Percentiles rank a stretch among this genome's conserved stretches.
phyloP scores from a whole-genome alignment of 768 basidiomycete genomes.

The Cubamyces lactineus region DNA sequence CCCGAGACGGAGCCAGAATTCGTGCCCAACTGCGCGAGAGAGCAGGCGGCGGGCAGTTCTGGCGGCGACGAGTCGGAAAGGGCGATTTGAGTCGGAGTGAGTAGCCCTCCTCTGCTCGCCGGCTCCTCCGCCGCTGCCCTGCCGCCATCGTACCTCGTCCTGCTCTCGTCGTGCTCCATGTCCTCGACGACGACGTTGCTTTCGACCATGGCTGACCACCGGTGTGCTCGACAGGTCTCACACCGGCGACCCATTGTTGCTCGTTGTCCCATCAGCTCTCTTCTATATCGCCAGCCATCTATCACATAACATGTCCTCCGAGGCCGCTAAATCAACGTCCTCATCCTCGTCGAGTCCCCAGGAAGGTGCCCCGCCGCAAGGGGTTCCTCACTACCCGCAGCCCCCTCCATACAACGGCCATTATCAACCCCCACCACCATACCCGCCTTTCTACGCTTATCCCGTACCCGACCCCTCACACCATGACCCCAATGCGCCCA shows the following conservation, averaged over 20 bases:
- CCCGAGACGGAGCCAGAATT: conserved; percentile 13
- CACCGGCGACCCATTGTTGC: background rate
- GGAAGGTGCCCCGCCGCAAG: conserved; percentile 25
- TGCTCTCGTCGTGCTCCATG: conserved; percentile 5
- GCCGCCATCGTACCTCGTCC: background rate
- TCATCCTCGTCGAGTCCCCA: conserved; percentile 19
- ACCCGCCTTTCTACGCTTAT: conserved; percentile 34
- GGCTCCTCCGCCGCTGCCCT: conserved; percentile 31
- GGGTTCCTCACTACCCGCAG: conserved; percentile 22
- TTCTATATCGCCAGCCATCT: background rate
- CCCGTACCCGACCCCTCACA: conserved; percentile 34
- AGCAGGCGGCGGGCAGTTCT: conserved; percentile 29
- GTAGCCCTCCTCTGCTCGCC: conserved; percentile 24
- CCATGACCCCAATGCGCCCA: conserved; percentile 38
- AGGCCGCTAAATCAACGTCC: conserved; percentile 26
- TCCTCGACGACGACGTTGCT: background rate
- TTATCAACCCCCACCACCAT: conserved; percentile 29
- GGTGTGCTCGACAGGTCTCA: conserved; percentile 20
- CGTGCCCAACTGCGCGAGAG: conserved; percentile 12
- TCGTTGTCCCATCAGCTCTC: background rate
- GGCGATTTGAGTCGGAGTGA: conserved; percentile 38
- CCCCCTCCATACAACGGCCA: conserved; percentile 32
- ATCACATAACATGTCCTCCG: conserved; percentile 28
- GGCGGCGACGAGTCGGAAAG: conserved; percentile 38
- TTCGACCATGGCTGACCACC: conserved; percentile 15